phyloP scores from a whole-genome alignment of 164 flowering plant genomes.

The Houttuynia cordata region DNA sequence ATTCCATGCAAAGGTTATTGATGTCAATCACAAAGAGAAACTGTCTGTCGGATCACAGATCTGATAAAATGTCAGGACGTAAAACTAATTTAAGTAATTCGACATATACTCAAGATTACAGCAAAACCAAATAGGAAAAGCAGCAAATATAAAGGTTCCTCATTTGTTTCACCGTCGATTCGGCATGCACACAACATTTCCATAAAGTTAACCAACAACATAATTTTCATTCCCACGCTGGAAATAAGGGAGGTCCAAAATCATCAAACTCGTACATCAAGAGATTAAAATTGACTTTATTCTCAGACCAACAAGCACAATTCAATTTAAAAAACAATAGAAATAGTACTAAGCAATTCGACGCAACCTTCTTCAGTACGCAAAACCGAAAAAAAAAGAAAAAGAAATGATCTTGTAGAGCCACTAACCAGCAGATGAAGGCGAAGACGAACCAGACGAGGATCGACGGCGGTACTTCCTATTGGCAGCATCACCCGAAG shows the following conservation, averaged over 20 bases:
- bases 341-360: neutral
- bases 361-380: neutral
- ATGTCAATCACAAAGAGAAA: no score
- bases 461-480: constrained; percentile 73
- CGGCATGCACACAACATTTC: no score
- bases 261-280: neutral
- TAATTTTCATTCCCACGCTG: no score
- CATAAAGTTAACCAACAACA: no score
- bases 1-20: no score
- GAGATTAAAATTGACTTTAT: neutral
- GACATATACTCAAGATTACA: no score
- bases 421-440: constrained; percentile 52
- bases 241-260: neutral
- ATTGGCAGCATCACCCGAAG: constrained; percentile 49
- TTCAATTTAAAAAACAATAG: neutral
- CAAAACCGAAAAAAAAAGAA: neutral
- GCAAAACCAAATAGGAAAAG: no score
- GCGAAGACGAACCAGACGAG: constrained; percentile 33
- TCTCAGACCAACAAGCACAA: neutral
- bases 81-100: no score
- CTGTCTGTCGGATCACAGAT: no score
- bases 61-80: no score
- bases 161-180: no score
- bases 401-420: neutral
- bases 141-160: no score